Conservation (phyloP, 2,329 filamentous ascomycete genomes). For the Geosmithia flava region DNA sequence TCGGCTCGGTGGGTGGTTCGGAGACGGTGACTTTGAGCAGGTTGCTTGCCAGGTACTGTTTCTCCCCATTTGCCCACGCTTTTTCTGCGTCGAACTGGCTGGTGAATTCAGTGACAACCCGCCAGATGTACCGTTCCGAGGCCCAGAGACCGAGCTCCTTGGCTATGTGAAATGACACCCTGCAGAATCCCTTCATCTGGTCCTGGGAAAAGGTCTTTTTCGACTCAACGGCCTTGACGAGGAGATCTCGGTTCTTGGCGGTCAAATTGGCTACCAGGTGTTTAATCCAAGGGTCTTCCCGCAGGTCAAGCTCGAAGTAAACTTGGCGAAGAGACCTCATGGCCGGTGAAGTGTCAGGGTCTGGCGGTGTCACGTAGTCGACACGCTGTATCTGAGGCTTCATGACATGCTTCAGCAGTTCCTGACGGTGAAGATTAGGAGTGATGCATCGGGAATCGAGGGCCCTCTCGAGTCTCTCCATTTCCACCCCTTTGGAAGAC, state of each 20-base stretch:
- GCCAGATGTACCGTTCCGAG: constrained; percentile 50
- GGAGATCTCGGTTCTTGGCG: constrained; percentile 22
- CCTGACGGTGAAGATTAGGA: constrained; percentile 55
- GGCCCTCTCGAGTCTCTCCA: constrained; percentile 54
- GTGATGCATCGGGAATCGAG: constrained; percentile 58
- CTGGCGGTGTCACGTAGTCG: constrained; percentile 13
- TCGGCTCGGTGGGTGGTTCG: constrained; percentile 5
- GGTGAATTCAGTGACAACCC: constrained; percentile 26
- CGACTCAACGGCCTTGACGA: constrained; percentile 25
- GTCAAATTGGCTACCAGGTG: constrained; percentile 28
- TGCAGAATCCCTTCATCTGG: constrained; percentile 43
- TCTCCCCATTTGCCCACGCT: constrained; percentile 34
- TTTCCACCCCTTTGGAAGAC: constrained; percentile 37
- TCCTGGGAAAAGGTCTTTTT: constrained; percentile 37
- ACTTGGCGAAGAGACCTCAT: constrained; percentile 31
- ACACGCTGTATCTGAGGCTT: constrained; percentile 41
- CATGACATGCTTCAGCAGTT: constrained; percentile 57
- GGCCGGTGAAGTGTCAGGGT: constrained; percentile 12
- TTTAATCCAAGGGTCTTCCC: constrained; percentile 47
- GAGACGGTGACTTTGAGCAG: constrained; percentile 23
- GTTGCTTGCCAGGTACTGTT: constrained; percentile 38
- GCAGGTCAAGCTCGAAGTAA: constrained; percentile 36
- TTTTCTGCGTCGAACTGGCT: constrained; percentile 13
- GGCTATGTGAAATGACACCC: constrained; percentile 36
- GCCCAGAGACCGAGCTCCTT: constrained; percentile 56